phyloP scores from a whole-genome alignment of 2,329 filamentous ascomycete genomes.

The Trichoderma harzianum region DNA sequence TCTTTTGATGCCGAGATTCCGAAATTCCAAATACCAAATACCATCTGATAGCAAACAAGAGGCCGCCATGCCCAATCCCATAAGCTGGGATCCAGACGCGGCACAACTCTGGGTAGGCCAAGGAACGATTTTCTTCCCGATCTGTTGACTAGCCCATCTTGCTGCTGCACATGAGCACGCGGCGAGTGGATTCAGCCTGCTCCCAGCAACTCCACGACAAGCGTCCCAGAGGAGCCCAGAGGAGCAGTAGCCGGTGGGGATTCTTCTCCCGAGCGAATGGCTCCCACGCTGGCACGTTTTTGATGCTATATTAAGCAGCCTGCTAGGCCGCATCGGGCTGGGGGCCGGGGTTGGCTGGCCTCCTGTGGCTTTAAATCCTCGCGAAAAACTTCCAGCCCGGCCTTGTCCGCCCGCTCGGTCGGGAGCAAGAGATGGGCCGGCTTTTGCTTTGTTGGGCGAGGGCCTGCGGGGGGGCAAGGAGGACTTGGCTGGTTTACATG shows the following conservation, averaged over 20 bases:
- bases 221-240: not conserved
- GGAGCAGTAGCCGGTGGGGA: not conserved
- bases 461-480: not conserved
- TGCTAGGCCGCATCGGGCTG: conserved; percentile 2
- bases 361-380: not conserved
- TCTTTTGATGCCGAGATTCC: not conserved
- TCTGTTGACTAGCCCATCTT: not conserved
- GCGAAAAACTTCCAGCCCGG: not conserved
- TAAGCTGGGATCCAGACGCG: not conserved
- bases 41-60: not conserved
- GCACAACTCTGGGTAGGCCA: not conserved
- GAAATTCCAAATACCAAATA: conserved; percentile 13
- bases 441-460: not conserved
- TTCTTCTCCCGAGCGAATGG: not conserved
- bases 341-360: not conserved
- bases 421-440: conserved; percentile 13
- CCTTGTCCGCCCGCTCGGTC: conserved; percentile 1
- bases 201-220: not conserved
- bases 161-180: not conserved
- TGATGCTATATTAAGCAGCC: conserved; percentile 11
- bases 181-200: not conserved
- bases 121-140: conserved; percentile 6
- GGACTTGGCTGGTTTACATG: not conserved
- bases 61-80: not conserved
- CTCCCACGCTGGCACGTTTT: not conserved